Percentiles rank a stretch among this genome's conserved stretches.
phyloP scores from a whole-genome alignment of 768 basidiomycete species.

The Tephrocybe sp. region DNA sequence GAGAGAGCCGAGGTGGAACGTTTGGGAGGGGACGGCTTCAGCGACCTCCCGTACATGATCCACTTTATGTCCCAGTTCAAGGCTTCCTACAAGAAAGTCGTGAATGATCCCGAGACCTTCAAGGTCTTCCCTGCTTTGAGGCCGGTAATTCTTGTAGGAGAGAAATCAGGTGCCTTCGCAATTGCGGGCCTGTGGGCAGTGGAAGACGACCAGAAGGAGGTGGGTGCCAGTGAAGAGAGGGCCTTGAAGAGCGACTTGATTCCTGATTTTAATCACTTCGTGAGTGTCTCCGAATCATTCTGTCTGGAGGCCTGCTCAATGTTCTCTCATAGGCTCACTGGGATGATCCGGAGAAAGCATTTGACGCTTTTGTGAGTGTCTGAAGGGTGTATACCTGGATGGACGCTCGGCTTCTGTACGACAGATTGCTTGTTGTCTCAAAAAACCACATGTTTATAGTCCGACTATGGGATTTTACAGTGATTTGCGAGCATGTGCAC shows the following conservation, averaged over 20 bases:
- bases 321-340: constrained; percentile 20
- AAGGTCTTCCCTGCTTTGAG: constrained; percentile 19
- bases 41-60: constrained; percentile 21
- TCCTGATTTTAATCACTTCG: constrained; percentile 21
- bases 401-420: too few relatives aligned
- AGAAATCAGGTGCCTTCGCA: constrained; percentile 18
- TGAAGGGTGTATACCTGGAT: too few relatives aligned
- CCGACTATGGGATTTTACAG: too few relatives aligned
- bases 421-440: too few relatives aligned
- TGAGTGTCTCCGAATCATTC: constrained; percentile 3
- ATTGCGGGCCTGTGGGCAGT: constrained; percentile 20
- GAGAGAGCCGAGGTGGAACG: constrained; percentile 13
- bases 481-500: too few relatives aligned
- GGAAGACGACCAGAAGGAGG: constrained; percentile 16
- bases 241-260: constrained; percentile 14
- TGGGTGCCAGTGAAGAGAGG: constrained; percentile 7
- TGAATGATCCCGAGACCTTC: constrained; percentile 9
- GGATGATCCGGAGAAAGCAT: constrained; percentile 20
- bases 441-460: too few relatives aligned
- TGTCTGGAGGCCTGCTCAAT: background rate
- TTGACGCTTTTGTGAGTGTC: constrained; percentile 4
- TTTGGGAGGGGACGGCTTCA: constrained; percentile 8
- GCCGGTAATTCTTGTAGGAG: constrained; percentile 12
- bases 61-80: constrained; percentile 15
- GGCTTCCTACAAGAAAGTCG: constrained; percentile 22